Conservation (phyloP, 345 rosid genomes). For the Lepidium aucheri region DNA sequence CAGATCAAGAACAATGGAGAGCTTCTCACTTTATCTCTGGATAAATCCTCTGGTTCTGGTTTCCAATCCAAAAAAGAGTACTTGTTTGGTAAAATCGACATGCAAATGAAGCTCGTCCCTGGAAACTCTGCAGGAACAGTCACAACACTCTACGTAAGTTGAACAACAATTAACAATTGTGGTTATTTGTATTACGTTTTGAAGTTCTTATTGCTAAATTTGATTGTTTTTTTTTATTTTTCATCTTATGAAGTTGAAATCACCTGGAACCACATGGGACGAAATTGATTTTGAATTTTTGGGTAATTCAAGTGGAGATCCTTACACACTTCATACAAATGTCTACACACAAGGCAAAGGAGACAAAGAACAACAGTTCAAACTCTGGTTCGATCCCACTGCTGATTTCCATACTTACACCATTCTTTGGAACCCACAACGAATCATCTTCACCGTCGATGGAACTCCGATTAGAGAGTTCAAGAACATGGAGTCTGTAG, state of each 20-base stretch:
- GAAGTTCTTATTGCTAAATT: neutral
- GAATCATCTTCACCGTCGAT: constrained; percentile 50
- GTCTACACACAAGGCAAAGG: constrained; percentile 53
- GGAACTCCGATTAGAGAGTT: constrained; percentile 54
- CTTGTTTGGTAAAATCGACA: constrained; percentile 43
- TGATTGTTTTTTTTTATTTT: neutral
- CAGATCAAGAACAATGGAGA: constrained; percentile 29
- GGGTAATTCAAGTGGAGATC: constrained; percentile 59
- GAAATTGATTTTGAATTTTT: constrained; percentile 61
- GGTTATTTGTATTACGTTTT: neutral
- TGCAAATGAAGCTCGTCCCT: constrained; percentile 55
- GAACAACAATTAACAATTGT: neutral
- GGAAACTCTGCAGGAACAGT: constrained; percentile 60
- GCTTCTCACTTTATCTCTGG: constrained; percentile 25
- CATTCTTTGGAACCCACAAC: constrained; percentile 52
- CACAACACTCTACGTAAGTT: constrained; percentile 45
- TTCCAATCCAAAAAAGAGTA: constrained; percentile 27
- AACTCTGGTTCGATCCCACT: constrained; percentile 59
- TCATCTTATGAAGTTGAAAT: constrained; percentile 33
- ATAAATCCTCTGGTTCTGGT: constrained; percentile 28
- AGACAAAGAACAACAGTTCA: constrained; percentile 56
- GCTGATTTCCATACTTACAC: constrained; percentile 54
- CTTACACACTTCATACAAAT: constrained; percentile 59
- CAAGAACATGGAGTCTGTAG: constrained; percentile 45
- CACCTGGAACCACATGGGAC: constrained; percentile 63